Percentiles rank a stretch among this genome's conserved stretches.
Conservation (phyloP, 352 stramenopile species). For the Phytopythium cucurbitacearum region DNA sequence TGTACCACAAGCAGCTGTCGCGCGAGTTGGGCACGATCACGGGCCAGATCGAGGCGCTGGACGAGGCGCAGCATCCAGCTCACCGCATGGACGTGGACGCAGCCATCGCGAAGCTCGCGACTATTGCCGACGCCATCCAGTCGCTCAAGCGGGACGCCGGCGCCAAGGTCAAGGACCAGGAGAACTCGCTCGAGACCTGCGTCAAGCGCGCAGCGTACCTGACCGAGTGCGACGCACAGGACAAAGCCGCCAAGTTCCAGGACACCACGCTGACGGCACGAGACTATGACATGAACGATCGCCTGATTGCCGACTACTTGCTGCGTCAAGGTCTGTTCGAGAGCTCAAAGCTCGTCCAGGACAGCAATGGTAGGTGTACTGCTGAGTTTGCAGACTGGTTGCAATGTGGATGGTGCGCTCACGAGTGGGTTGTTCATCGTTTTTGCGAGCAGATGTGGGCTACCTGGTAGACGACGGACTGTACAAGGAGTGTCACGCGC, state of each 20-base stretch:
- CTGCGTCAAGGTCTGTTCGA: constrained; percentile 57
- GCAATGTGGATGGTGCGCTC: neutral
- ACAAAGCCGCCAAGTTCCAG: constrained; percentile 6
- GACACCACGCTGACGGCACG: constrained; percentile 3
- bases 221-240: constrained; percentile 25
- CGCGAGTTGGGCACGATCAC: constrained; percentile 50
- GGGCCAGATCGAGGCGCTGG: constrained; percentile 43
- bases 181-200: constrained; percentile 53
- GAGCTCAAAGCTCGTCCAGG: constrained; percentile 65
- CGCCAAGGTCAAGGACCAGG: constrained; percentile 37
- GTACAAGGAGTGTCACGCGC: constrained; percentile 43
- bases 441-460: constrained; percentile 29
- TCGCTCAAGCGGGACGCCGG: constrained; percentile 45
- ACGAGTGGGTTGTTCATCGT: constrained; percentile 4
- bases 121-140: constrained; percentile 38
- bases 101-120: constrained; percentile 42
- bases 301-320: constrained; percentile 75
- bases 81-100: constrained; percentile 58
- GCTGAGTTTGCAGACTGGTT: too few species aligned
- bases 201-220: constrained; percentile 37
- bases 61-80: constrained; percentile 52
- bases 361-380: constrained; percentile 34
- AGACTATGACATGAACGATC: constrained; percentile 24
- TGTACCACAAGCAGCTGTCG: constrained; percentile 79
- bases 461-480: constrained; percentile 67